Evolutionary conservation across 345 rosid species (phyloP), one percentile per base, ranked within the genome.

Genomic region (Syzygium jambos): DNA sequence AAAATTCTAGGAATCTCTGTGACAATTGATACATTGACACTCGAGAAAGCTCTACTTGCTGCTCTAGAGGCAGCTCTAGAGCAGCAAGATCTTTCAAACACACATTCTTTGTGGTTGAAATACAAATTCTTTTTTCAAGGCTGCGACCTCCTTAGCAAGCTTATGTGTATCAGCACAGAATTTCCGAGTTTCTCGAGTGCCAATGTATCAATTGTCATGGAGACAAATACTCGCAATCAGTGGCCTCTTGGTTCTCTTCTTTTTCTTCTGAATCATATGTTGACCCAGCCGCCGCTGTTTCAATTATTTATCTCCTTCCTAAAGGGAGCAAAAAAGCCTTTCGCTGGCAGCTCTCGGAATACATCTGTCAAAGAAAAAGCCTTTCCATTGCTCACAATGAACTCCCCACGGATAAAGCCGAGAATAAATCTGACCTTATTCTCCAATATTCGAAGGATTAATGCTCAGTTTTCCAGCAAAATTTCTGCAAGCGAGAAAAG

Each of bases 401-500:
- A 95, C 84, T 98, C 98, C 30, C 98, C 98, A 34, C 89, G 91
- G 68, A 98, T 98, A 78, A 98, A 98, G 30, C 93, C 98, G 52
- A 93, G 97, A 87, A 98, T 98, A 84, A 96, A 98, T 89, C 92
- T 95, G 22, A 92, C 98, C 91, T 93, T 98, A 95, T 98, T 98
- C 14, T 96, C 98, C 92, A 98, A 88, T 90, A 91, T 95, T 95
- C 93, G 85, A 88, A 93, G 91, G 89, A 95, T 98, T 57, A 89
- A 57, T 87, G 95, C 98, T 82, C 96, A 94, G 84, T 92, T 91
- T 83, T 91, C 92, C 85, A 97, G 78, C 85, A 90, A 90, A 86
- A 91, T 84, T 87, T 92, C 98, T 95, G 98, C 90, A 92, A 11
- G 88, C 9, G 0, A 22, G 4, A 73, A 38, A 73, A 73, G 27